These are phyloP conservation scores for Pichia inconspicua DNA, from an alignment of 1,139 yeast species.

Conservation along the genomic window DNA sequence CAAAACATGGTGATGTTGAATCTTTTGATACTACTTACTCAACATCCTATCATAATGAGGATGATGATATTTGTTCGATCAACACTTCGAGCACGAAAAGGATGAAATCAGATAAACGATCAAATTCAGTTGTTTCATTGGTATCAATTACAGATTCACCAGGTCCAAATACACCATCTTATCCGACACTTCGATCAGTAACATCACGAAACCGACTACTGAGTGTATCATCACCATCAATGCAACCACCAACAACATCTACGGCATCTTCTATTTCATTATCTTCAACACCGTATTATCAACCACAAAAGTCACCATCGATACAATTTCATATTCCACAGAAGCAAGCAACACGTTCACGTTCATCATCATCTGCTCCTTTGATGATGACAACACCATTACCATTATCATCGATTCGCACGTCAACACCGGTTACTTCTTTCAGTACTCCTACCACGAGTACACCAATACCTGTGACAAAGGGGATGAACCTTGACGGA, in stretches of 20 bases:
- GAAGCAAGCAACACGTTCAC: background rate
- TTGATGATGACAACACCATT: background rate
- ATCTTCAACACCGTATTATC: background rate
- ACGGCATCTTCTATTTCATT: conserved; percentile 1
- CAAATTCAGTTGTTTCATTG: conserved; percentile 23
- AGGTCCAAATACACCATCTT: background rate
- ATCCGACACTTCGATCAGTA: background rate
- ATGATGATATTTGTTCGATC: conserved; percentile 20
- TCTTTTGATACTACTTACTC: conserved; percentile 14
- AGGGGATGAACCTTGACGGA: background rate
- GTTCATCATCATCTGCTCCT: background rate
- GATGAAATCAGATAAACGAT: conserved; percentile 21
- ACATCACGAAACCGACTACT: background rate
- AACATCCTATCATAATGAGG: conserved; percentile 5
- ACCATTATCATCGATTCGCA: background rate
- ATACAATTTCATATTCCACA: background rate
- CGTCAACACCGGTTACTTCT: background rate
- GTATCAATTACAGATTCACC: conserved; percentile 12
- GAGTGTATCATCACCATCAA: background rate
- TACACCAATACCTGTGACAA: background rate
- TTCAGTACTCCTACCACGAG: conserved; percentile 1
- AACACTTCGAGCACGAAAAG: conserved; percentile 22
- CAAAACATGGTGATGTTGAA: background rate
- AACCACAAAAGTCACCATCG: background rate
- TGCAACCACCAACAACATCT: background rate